A percentile compares a stretch with the other conserved stretches of the same genome.
phyloP scores from a whole-genome alignment of 2,329 filamentous ascomycete genomes.

The Penicillium sp. region DNA sequence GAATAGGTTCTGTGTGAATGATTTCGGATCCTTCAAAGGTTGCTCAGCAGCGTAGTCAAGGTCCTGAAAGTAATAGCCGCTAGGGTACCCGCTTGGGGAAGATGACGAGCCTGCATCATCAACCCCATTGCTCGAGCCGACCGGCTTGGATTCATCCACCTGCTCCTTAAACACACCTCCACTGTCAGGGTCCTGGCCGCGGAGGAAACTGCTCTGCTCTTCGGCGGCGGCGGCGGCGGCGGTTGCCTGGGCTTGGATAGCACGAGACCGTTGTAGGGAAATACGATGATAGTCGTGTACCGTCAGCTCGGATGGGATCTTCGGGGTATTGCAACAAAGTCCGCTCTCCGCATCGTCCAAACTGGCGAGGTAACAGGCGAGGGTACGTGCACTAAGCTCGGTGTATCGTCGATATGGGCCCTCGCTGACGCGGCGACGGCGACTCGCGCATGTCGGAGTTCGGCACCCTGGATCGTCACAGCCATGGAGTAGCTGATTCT shows the following conservation, averaged over 20 bases:
- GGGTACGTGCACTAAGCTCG: slow-evolving; percentile 74
- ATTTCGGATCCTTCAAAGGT: slow-evolving; percentile 57
- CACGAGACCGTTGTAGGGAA: slow-evolving; percentile 34
- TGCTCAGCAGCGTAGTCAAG: slow-evolving; percentile 26
- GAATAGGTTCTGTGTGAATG: slow-evolving; percentile 62
- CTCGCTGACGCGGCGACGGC: slow-evolving; percentile 66
- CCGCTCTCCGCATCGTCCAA: slow-evolving; percentile 73
- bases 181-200: background rate
- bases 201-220: slow-evolving; percentile 1
- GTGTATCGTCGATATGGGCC: slow-evolving; percentile 77
- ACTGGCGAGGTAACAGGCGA: slow-evolving; percentile 78
- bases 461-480: slow-evolving; percentile 69
- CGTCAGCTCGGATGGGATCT: slow-evolving; percentile 27
- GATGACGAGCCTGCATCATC: background rate
- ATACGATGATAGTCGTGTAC: slow-evolving; percentile 27
- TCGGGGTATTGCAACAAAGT: slow-evolving; percentile 59
- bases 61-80: slow-evolving; percentile 16
- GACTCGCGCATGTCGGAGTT: slow-evolving; percentile 79
- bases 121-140: background rate
- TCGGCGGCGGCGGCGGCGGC: slow-evolving; percentile 1
- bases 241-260: slow-evolving; percentile 22
- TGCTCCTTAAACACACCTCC: background rate
- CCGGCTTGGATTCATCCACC: background rate
- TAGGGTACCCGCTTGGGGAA: slow-evolving; percentile 5
- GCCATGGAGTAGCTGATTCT: slow-evolving; percentile 78